phyloP scores from a whole-genome alignment of 2,329 filamentous ascomycete species.

The Phymatotrichopsis omnivora region DNA sequence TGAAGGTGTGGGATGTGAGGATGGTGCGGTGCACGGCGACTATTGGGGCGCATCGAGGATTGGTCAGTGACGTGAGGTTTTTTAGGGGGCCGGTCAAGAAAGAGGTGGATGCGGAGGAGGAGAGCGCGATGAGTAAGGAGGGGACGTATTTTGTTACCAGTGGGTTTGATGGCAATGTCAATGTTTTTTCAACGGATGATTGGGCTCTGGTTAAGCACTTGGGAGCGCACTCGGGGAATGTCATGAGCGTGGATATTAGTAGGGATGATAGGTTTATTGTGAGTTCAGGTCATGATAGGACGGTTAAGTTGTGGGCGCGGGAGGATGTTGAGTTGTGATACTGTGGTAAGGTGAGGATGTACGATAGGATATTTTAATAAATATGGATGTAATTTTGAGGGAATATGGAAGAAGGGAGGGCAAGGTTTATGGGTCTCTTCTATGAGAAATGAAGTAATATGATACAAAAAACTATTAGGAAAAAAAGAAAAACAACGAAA shows the following conservation, averaged over 20 bases:
- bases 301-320: conserved; percentile 90
- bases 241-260: conserved; percentile 82
- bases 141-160: conserved; percentile 84
- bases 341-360: too few species aligned
- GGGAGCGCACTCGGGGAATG: conserved; percentile 82
- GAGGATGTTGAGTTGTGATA: conserved; percentile 52
- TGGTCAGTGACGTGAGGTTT: conserved; percentile 88
- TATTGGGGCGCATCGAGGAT: conserved; percentile 81
- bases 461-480: too few species aligned
- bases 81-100: conserved; percentile 55
- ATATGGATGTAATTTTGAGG: too few species aligned
- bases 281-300: conserved; percentile 86
- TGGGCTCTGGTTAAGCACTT: conserved; percentile 84
- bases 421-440: too few species aligned
- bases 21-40: conserved; percentile 75
- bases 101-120: conserved; percentile 50
- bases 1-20: conserved; percentile 95
- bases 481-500: too few species aligned
- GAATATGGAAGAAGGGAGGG: too few species aligned
- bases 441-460: too few species aligned
- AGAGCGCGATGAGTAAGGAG: conserved; percentile 55
- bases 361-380: too few species aligned
- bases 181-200: conserved; percentile 92
- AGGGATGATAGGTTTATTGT: conserved; percentile 83
- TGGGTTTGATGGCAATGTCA: conserved; percentile 91